Percentiles rank a stretch among this genome's conserved stretches.
Conservation (phyloP, 805 yeast species). For the Starmera dryadoides region DNA sequence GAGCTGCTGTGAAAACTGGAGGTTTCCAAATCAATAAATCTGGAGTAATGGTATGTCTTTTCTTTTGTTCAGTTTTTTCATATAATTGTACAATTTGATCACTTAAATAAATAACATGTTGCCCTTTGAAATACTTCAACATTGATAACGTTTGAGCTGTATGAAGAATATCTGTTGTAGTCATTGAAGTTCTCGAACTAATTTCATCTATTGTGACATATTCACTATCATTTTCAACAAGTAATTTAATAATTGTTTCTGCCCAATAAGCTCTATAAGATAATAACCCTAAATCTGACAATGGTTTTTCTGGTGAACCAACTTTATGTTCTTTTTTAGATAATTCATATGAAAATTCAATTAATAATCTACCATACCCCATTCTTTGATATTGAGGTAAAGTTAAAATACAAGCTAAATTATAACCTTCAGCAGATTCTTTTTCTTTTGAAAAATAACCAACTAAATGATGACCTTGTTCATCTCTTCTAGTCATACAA, state of each 20-base stretch:
- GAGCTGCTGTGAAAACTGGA: constrained; percentile 91
- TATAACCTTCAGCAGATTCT: constrained; percentile 90
- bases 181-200: constrained; percentile 82
- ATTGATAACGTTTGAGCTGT: constrained; percentile 88
- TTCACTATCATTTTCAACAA: constrained; percentile 52
- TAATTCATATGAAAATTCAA: constrained; percentile 89
- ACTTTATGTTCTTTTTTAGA: constrained; percentile 82
- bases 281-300: constrained; percentile 87
- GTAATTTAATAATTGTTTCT: constrained; percentile 69
- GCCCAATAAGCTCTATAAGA: constrained; percentile 97
- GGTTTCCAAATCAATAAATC: constrained; percentile 82
- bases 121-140: constrained; percentile 89
- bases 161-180: constrained; percentile 91
- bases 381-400: constrained; percentile 93
- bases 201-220: constrained; percentile 82
- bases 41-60: constrained; percentile 72
- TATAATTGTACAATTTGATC: constrained; percentile 75
- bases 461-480: constrained; percentile 88
- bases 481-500: constrained; percentile 89
- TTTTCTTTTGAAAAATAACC: constrained; percentile 97
- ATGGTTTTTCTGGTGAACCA: constrained; percentile 97
- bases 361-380: constrained; percentile 88
- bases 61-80: constrained; percentile 58
- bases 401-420: constrained; percentile 94
- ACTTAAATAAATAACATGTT: constrained; percentile 80